These are phyloP conservation scores for Cladosporium sp. DNA, from an alignment of 2,329 filamentous ascomycete genomes.

Conservation along the genomic window DNA sequence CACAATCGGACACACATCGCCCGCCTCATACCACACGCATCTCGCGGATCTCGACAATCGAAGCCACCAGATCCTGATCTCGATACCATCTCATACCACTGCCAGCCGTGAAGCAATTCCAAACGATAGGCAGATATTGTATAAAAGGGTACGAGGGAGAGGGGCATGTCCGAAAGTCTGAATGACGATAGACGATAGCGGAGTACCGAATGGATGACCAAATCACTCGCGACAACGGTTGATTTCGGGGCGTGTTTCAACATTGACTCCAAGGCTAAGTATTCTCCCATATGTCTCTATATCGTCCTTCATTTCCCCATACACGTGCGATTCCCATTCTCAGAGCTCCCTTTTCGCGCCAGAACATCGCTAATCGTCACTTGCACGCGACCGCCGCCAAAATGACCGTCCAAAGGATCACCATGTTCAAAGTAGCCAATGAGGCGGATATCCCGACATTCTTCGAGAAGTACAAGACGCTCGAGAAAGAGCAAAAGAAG, in stretches of 20 bases:
- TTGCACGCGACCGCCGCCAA: slow-evolving; percentile 9
- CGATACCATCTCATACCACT: background rate
- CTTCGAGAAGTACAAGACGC: slow-evolving; percentile 42
- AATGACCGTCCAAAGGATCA: slow-evolving; percentile 46
- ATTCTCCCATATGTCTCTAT: background rate
- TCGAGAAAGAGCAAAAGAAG: slow-evolving; percentile 43
- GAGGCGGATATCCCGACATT: slow-evolving; percentile 41
- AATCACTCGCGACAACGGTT: slow-evolving; percentile 3
- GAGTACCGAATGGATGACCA: slow-evolving; percentile 11
- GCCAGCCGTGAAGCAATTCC: background rate
- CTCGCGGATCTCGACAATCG: background rate
- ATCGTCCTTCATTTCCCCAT: background rate
- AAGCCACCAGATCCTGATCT: background rate
- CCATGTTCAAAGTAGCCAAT: slow-evolving; percentile 51
- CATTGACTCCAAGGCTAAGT: background rate
- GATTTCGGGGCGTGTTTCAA: background rate
- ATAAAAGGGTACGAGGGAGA: background rate
- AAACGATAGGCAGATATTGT: background rate
- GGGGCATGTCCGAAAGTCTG: slow-evolving; percentile 4
- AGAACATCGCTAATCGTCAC: background rate
- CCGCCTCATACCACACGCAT: background rate
- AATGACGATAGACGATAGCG: slow-evolving; percentile 10
- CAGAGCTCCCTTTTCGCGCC: background rate
- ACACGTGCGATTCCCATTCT: background rate
- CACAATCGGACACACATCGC: background rate